A percentile compares a stretch with the other conserved stretches of the same genome.
phyloP scores from a whole-genome alignment of 768 basidiomycete genomes.

The Tremella fuciformis region DNA sequence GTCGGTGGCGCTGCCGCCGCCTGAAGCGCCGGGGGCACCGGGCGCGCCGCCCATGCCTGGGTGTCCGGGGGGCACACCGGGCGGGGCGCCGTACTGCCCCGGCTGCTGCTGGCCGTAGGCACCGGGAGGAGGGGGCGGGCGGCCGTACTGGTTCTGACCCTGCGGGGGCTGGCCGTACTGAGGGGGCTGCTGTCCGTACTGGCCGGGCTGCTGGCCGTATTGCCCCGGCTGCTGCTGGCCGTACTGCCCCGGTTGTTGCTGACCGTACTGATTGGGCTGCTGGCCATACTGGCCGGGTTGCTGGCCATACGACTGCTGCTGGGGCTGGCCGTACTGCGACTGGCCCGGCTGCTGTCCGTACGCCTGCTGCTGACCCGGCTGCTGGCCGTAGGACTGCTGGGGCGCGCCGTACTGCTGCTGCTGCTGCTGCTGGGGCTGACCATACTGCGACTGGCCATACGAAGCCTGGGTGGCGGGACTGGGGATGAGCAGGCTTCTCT shows the following conservation, averaged over 20 bases:
- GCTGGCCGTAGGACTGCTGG: conserved; percentile 16
- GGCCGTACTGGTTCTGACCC: conserved; percentile 31
- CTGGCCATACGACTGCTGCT: conserved; percentile 14
- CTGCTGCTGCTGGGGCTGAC: conserved; percentile 3
- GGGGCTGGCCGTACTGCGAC: conserved; percentile 19
- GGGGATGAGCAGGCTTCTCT: neutral
- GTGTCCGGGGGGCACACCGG: neutral
- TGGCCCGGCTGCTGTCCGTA: conserved; percentile 16
- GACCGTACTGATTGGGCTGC: conserved; percentile 15
- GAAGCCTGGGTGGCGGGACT: conserved; percentile 9
- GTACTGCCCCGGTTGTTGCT: conserved; percentile 31
- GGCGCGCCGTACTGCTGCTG: too few relatives aligned
- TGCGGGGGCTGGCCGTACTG: conserved; percentile 21
- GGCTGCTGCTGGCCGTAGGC: conserved; percentile 44
- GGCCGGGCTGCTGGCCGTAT: conserved; percentile 21
- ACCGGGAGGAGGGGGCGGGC: conserved; percentile 26
- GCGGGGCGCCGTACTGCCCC: conserved; percentile 27
- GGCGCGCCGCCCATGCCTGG: conserved; percentile 32
- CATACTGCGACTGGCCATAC: neutral
- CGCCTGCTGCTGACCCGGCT: conserved; percentile 10
- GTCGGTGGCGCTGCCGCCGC: conserved; percentile 26
- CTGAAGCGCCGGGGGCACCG: conserved; percentile 18
- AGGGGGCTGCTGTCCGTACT: conserved; percentile 26
- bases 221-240: conserved; percentile 24
- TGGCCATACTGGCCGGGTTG: conserved; percentile 21